Evolutionary conservation across 108 stramenopile genomes (phyloP).

Genomic region (Cyclotella sp.): DNA sequence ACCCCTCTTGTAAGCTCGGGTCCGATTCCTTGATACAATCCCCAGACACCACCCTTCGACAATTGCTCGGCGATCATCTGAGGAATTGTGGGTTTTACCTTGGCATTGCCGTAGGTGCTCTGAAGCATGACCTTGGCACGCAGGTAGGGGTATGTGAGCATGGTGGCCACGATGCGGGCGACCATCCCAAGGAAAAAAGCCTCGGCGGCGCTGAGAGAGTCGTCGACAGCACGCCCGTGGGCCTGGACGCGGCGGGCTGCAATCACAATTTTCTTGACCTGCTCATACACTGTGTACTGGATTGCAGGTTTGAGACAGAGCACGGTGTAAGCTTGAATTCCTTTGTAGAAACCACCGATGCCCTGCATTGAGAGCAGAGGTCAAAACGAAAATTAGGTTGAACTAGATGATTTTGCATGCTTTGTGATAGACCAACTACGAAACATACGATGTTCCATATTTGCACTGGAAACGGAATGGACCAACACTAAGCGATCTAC

Average conservation of each 20-base stretch:
- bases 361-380: constrained; percentile 30
- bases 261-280: constrained; percentile 66
- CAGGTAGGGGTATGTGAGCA: constrained; percentile 85
- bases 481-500: background rate
- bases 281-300: constrained; percentile 93
- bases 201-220: constrained; percentile 62
- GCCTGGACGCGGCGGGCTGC: constrained; percentile 34
- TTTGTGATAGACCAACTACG: background rate
- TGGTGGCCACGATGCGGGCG: constrained; percentile 85
- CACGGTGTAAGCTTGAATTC: constrained; percentile 86
- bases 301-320: constrained; percentile 94
- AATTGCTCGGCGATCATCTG: constrained; percentile 64
- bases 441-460: background rate
- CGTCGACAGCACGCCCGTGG: constrained; percentile 11
- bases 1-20: constrained; percentile 92
- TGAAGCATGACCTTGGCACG: constrained; percentile 92
- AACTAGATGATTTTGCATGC: background rate
- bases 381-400: too few relatives aligned
- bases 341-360: constrained; percentile 83
- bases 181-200: constrained; percentile 92
- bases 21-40: constrained; percentile 82
- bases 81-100: constrained; percentile 61
- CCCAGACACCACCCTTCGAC: constrained; percentile 48
- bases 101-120: constrained; percentile 49
- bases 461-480: background rate